Evolutionary conservation across 1,284 basidiomycete genomes (phyloP), one percentile per base, ranked within the genome.

Genomic region (Ganoderma lucidum): DNA sequence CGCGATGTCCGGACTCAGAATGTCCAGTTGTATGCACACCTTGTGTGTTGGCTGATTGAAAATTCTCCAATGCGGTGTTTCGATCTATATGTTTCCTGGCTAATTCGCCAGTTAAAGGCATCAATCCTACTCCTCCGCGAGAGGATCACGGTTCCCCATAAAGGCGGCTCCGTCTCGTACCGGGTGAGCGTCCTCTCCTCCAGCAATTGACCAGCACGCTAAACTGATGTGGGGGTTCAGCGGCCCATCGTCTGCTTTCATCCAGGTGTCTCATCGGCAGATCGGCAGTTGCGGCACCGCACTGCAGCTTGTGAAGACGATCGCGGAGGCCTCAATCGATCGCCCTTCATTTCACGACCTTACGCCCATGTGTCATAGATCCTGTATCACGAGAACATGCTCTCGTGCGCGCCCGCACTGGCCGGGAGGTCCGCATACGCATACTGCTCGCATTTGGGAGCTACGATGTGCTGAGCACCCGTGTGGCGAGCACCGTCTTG

Each of bases 361-460:
- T 95, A 95, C 81, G 95, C 95, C 79, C 89, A 94, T 55, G 92
- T 95, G 9, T 93, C 93, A 2, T 93, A 95, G 78, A 93, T 95
- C 69, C 81, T 95, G 37, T 91, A 95, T 79, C 93, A 94, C 76
- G 78, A 78, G 6, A 35, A 35, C 35, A 8, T 35, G 35, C 35
- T 35, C 4, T 35, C 35, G 35, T 35, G 35, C 35, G 35, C 35
- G 35, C 35, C 35, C 35, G 35, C 35, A 35, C 35, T 8, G 35
- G 35, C 35, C 4, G 35, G 8, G 35, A 35, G 35, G 35, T 8
- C 35, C 35, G 35, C 35, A 35, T 8, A 35, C 35, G 35, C 35
- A 35, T 8, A 35, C 70, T 80, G 45, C 76, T 95, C 23, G 75
- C 80, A 0, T 81, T 84, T 0, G 93, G 92, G 0, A 88, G 84